These are phyloP conservation scores for Arctostaphylos glauca DNA, from an alignment of 148 eudicot genomes.

Conservation along the genomic window DNA sequence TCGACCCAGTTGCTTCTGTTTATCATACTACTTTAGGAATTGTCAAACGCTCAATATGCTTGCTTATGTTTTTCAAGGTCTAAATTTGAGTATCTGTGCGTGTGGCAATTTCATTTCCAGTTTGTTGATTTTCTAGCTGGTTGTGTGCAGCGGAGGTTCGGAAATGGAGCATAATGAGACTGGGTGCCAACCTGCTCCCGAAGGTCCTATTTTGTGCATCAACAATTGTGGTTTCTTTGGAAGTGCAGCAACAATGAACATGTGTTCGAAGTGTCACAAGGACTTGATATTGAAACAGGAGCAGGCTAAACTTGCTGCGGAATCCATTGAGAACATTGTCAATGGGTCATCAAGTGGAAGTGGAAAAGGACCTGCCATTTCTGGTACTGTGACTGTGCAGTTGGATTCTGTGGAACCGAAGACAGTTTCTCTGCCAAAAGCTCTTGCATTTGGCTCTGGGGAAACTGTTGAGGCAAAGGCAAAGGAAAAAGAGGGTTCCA, in stretches of 20 bases:
- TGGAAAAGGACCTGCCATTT: conserved; percentile 1
- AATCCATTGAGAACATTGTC: conserved; percentile 7
- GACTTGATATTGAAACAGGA: conserved; percentile 10
- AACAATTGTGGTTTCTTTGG: conserved; percentile 16
- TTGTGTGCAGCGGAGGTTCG: neutral
- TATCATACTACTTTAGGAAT: neutral
- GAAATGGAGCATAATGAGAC: conserved; percentile 17
- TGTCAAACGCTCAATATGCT: neutral
- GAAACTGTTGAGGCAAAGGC: neutral
- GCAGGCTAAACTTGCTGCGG: conserved; percentile 13
- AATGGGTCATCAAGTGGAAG: neutral
- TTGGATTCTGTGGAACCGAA: neutral
- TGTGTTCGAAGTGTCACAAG: conserved; percentile 21
- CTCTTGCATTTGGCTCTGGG: neutral
- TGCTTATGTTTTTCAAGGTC: neutral
- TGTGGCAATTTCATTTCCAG: neutral
- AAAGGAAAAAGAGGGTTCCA: conserved; percentile 11
- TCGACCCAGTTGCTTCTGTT: neutral
- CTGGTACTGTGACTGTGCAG: neutral
- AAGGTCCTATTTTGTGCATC: conserved; percentile 6
- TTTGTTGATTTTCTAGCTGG: neutral
- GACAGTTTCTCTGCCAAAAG: neutral
- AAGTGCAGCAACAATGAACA: conserved; percentile 17
- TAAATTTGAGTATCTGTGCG: neutral
- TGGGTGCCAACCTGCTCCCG: conserved; percentile 16